Evolutionary conservation across 345 rosid species (phyloP), one percentile per base, ranked within the genome.

Genomic region (Eucalyptus sp.): DNA sequence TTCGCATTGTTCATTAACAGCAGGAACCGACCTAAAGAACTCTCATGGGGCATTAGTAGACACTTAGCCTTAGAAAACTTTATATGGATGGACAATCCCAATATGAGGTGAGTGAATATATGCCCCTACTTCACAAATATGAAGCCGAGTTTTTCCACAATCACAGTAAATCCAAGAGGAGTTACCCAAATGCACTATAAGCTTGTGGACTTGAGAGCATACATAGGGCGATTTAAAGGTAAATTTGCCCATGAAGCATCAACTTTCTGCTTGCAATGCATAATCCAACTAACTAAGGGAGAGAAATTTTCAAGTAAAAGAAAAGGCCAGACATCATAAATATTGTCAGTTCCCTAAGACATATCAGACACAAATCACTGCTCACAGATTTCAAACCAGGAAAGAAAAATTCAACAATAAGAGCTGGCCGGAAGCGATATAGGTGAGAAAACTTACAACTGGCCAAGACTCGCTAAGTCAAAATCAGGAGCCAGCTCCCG

Each of bases 401-500:
- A 76, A 84, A 27, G n/a, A 68, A 52, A 86, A 71, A 31, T 17
- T 62, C 33, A 33, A 60, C 25, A 31, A 15, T 46, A 33, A 52
- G 48, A 49, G 88, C 14, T 76, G 84, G 29, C 84, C 29, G 83
- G 27, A 76, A 41, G 3, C 48, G 22, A 76, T 76, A 50, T 10
- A 50, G 43, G 31, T 25, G 71, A 90, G 56, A 90, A 89, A 66
- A 94, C 99, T 96, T 93, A 98, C 99, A 96, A 58, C 90, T 95
- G 98, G 66, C 97, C 96, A 54, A 98, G 95, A 90, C 88, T 95
- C 24, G 99, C 91, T 22, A 96, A 91, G 92, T 96, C 99, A 58
- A 97, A 95, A 48, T 97, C 99, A 76, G 98, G 99, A 89, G 96
- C 94, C 88, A 98, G 94, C 94, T 97, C 99, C 89, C 94, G 97